Evolutionary conservation across 1,139 yeast genomes (phyloP), one percentile per base, ranked within the genome.

Genomic region (Pichia sp.): DNA sequence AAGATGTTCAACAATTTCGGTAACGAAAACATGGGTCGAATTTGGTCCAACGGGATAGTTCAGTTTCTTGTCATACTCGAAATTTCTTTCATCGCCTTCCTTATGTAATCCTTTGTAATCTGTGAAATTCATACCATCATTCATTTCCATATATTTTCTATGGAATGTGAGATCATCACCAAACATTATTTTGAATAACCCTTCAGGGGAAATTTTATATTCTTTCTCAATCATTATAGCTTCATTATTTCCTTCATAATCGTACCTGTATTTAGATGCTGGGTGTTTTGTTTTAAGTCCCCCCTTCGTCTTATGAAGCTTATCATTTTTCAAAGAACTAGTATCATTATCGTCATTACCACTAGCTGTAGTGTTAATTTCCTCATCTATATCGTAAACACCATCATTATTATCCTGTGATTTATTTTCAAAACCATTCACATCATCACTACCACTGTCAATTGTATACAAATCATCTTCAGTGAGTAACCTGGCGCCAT

Each of bases 31-130:
- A 37, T 62, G 65, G 5, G 82, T 74, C 4, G 76, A 69, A 45
- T 72, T 74, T 8, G 82, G 82, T 0, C 82, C 82, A 36, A 76
- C 67, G 0, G 77, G 64, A 51, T 69, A 75, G 6, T 74, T 75
- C 33, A 76, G 59, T 3, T 68, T 70, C 45, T 70, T 64, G 34
- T 69, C 61, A 50, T 74, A 76, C 2, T 64, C 62, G 49, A 62
- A 74, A 0, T 49, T 45, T 39, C 82, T 56, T 30, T 51, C 52
- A 30, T 41, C 36, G 5, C 64, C 54, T 3, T 68, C 66, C 3
- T 17, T 31, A 6, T 22, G 22, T 43, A 74, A 72, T n/a, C 58
- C 52, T 15, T 58, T 63, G 45, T 68, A 70, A 3, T 59, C 65
- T 0, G 73, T 57, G 25, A 75, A 61, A 32, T 73, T 72, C 4